A percentile compares a stretch with the other conserved stretches of the same genome.
Evolutionary conservation across 805 yeast species (phyloP).

Genomic region (Teunomyces tritomae): DNA sequence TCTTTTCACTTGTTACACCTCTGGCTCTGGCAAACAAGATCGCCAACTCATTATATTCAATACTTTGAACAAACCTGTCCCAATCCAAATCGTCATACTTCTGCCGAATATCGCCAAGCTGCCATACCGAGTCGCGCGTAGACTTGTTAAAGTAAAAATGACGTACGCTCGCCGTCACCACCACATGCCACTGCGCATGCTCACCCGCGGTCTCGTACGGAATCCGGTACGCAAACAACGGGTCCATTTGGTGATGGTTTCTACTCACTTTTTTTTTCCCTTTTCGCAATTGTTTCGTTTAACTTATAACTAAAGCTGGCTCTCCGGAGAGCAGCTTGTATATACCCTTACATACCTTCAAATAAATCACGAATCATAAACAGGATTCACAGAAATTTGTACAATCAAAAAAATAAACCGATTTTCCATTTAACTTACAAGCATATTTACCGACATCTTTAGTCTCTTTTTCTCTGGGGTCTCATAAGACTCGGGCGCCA

Average conservation of each 20-base stretch:
- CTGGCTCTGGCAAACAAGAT: constrained; percentile 23
- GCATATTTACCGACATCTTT: constrained; percentile 43
- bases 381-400: too few species aligned
- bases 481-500: constrained; percentile 15
- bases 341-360: background rate
- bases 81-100: constrained; percentile 4
- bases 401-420: too few species aligned
- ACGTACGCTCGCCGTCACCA: constrained; percentile 21
- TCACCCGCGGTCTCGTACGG: constrained; percentile 5
- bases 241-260: constrained; percentile 3
- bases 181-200: constrained; percentile 25
- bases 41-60: constrained; percentile 30
- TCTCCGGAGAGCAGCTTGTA: background rate
- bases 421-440: constrained; percentile 27
- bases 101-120: constrained; percentile 23
- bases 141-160: constrained; percentile 32
- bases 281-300: background rate
- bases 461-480: constrained; percentile 30
- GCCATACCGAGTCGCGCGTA: constrained; percentile 30
- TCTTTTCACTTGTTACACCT: constrained; percentile 9
- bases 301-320: background rate
- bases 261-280: background rate
- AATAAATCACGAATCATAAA: background rate
- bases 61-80: constrained; percentile 15
- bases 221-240: constrained; percentile 18